These are phyloP conservation scores for Phytophthora pisi DNA, from an alignment of 352 stramenopile genomes.

Conservation along the genomic window DNA sequence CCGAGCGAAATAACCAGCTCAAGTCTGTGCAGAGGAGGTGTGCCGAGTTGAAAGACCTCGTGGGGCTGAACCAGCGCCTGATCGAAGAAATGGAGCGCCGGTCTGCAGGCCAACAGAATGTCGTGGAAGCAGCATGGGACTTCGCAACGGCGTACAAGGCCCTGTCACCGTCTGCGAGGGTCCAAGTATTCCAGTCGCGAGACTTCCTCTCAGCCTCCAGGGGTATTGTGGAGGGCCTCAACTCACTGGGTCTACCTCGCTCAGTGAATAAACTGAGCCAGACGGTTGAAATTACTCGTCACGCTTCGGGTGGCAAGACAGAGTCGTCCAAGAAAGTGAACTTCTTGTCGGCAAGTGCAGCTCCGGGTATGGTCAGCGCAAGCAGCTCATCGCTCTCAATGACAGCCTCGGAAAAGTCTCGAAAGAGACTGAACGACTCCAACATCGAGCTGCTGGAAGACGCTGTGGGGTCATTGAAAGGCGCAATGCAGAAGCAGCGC, in stretches of 20 bases:
- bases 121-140: conserved; percentile 49
- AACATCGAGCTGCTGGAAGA: conserved; percentile 53
- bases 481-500: conserved; percentile 41
- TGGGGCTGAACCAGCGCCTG: conserved; percentile 49
- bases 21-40: conserved; percentile 47
- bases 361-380: conserved; percentile 12
- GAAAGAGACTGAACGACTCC: conserved; percentile 30
- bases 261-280: conserved; percentile 24
- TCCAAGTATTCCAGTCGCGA: conserved; percentile 44
- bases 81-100: conserved; percentile 53
- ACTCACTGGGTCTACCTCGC: conserved; percentile 37
- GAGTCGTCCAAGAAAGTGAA: conserved; percentile 12
- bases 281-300: conserved; percentile 8
- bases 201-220: conserved; percentile 51
- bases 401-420: conserved; percentile 15
- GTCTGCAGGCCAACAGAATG: conserved; percentile 35
- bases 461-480: conserved; percentile 46
- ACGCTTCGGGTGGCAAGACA: not conserved
- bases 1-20: conserved; percentile 48
- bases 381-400: conserved; percentile 7
- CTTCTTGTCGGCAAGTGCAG: conserved; percentile 24
- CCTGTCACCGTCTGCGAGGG: conserved; percentile 37
- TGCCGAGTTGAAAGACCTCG: conserved; percentile 51
- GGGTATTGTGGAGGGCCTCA: conserved; percentile 41
- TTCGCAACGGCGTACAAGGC: conserved; percentile 50